Conservation (phyloP, 768 basidiomycete genomes). For the Trametes cinnabarina region DNA sequence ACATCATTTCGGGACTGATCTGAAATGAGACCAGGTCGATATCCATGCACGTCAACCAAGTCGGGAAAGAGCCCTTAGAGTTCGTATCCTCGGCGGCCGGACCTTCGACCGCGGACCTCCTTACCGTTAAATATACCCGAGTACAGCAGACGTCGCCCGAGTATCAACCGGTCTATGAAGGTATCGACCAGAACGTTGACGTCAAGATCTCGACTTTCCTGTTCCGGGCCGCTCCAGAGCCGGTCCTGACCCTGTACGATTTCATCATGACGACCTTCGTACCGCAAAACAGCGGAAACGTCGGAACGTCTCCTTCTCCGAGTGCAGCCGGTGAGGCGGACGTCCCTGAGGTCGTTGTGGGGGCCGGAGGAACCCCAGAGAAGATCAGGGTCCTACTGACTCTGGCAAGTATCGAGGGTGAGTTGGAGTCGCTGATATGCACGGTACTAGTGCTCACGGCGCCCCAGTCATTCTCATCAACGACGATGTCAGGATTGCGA, state of each 20-base stretch:
- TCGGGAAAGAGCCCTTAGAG: slow-evolving; percentile 48
- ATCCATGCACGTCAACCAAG: slow-evolving; percentile 69
- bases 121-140: slow-evolving; percentile 74
- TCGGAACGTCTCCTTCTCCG: slow-evolving; percentile 1
- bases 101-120: slow-evolving; percentile 56
- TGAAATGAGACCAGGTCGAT: slow-evolving; percentile 51
- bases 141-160: slow-evolving; percentile 86
- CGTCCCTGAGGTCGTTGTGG: slow-evolving; percentile 8
- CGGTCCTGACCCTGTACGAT: slow-evolving; percentile 88
- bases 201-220: slow-evolving; percentile 88
- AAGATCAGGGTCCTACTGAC: slow-evolving; percentile 83
- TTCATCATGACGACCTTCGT: slow-evolving; percentile 98
- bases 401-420: slow-evolving; percentile 81
- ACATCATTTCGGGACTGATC: not conserved
- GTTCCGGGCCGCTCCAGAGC: slow-evolving; percentile 85
- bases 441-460: not conserved
- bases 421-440: not conserved
- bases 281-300: slow-evolving; percentile 38
- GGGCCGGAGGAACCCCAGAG: slow-evolving; percentile 16
- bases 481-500: slow-evolving; percentile 67
- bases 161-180: slow-evolving; percentile 73
- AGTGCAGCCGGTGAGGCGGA: slow-evolving; percentile 8
- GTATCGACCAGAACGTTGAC: slow-evolving; percentile 85
- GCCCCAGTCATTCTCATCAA: slow-evolving; percentile 73
- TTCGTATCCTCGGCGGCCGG: slow-evolving; percentile 63